Evolutionary conservation across 2,329 filamentous ascomycete genomes (phyloP).

Genomic region (Colletotrichum sp.): DNA sequence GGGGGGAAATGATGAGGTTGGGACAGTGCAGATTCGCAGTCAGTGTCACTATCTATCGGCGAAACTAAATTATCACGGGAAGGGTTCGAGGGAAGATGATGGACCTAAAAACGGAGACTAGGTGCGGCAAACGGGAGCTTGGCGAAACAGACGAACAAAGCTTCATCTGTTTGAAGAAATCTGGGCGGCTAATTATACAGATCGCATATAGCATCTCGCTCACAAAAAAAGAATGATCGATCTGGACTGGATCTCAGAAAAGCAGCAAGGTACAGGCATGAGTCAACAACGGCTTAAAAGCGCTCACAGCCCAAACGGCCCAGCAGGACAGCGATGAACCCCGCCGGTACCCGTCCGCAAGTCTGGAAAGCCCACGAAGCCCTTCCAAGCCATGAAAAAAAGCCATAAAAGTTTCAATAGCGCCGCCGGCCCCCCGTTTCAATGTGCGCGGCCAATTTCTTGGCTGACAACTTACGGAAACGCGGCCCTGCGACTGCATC

Average conservation of each 20-base stretch:
- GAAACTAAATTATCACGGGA: not conserved
- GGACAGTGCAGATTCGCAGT: not conserved
- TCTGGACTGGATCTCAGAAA: not conserved
- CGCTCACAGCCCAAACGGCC: not conserved
- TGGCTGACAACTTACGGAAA: not conserved
- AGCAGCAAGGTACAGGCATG: not conserved
- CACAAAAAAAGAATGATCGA: not conserved
- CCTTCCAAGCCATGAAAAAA: not conserved
- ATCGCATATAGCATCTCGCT: not conserved
- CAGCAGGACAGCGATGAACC: not conserved
- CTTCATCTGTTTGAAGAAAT: not conserved
- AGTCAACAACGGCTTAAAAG: not conserved
- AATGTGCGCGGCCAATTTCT: not conserved
- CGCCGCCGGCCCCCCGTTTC: not conserved
- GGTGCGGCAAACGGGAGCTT: not conserved
- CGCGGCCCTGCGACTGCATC: not conserved
- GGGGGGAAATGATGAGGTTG: not conserved
- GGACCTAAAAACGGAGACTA: not conserved
- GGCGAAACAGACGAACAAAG: not conserved
- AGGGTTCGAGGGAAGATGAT: not conserved
- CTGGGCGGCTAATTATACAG: not conserved
- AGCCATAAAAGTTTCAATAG: not conserved
- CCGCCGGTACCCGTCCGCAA: not conserved
- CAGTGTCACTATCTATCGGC: not conserved
- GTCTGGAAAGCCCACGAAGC: not conserved